Conservation (phyloP, 805 yeast species). For the Vanderwaltozyma polyspora region DNA sequence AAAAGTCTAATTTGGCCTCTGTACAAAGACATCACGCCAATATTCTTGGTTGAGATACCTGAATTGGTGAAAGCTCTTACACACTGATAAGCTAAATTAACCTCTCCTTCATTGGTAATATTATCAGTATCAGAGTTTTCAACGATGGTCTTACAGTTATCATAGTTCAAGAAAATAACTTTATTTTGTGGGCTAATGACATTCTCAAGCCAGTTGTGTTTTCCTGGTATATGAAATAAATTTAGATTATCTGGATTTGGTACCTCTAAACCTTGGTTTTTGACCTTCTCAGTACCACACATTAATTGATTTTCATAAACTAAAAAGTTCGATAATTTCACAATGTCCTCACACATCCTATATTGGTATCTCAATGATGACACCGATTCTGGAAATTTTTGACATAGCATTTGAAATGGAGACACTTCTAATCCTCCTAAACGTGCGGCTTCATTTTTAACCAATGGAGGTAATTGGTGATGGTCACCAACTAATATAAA, state of each 20-base stretch:
- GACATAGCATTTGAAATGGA: constrained; percentile 64
- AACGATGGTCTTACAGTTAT: constrained; percentile 36
- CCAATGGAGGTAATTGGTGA: constrained; percentile 83
- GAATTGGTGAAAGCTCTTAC: constrained; percentile 44
- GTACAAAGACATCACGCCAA: constrained; percentile 87
- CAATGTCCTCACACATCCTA: constrained; percentile 84
- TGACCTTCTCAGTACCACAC: constrained; percentile 62
- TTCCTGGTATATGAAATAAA: not conserved
- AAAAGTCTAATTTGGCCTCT: constrained; percentile 63
- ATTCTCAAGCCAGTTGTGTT: constrained; percentile 41
- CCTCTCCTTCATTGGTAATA: constrained; percentile 65
- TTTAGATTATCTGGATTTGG: constrained; percentile 22
- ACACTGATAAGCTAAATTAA: constrained; percentile 26
- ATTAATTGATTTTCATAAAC: constrained; percentile 65
- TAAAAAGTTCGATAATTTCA: constrained; percentile 68
- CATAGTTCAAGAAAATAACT: constrained; percentile 78
- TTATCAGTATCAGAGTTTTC: constrained; percentile 59
- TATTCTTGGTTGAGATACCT: constrained; percentile 48
- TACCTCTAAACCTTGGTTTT: constrained; percentile 42
- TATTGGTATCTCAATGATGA: constrained; percentile 73
- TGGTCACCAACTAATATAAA: constrained; percentile 96
- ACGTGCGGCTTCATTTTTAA: constrained; percentile 55
- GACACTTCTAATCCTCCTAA: constrained; percentile 51
- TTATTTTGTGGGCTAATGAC: constrained; percentile 43
- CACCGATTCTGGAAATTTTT: constrained; percentile 61